Evolutionary conservation across 345 rosid genomes (phyloP).

Genomic region (Eucalyptus brandiana): DNA sequence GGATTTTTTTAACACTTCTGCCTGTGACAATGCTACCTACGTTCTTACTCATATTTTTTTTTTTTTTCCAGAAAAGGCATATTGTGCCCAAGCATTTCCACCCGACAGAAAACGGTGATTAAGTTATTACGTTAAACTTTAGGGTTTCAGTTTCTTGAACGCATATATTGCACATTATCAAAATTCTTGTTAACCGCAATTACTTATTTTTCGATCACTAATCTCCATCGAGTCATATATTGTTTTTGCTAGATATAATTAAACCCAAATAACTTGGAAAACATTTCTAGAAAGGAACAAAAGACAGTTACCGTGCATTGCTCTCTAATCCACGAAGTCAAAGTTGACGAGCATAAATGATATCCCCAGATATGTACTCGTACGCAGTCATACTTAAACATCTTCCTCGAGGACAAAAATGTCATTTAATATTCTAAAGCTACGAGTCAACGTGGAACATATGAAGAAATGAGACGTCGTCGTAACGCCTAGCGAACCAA

Average conservation of each 20-base stretch:
- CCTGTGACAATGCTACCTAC: background rate
- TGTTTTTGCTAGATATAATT: background rate
- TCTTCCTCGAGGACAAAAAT: background rate
- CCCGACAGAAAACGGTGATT: background rate
- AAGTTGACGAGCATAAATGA: too few species aligned
- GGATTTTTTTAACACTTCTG: too few species aligned
- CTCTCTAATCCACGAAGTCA: background rate
- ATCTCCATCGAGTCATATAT: background rate
- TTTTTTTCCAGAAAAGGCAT: background rate
- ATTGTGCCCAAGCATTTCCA: background rate
- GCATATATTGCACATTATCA: background rate
- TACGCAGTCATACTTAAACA: background rate
- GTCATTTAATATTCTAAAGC: background rate
- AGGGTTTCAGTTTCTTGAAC: background rate
- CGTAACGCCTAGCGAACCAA: background rate
- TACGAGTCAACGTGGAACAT: background rate
- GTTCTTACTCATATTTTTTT: too few species aligned
- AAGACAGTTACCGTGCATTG: background rate
- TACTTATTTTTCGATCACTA: background rate
- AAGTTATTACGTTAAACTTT: too few species aligned
- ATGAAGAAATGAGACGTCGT: background rate
- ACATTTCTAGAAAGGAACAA: background rate
- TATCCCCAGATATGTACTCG: too few species aligned
- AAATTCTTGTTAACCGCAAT: background rate
- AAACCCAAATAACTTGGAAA: background rate